phyloP scores from a whole-genome alignment of 1,284 basidiomycete genomes.

The Ustilago loliicola region DNA sequence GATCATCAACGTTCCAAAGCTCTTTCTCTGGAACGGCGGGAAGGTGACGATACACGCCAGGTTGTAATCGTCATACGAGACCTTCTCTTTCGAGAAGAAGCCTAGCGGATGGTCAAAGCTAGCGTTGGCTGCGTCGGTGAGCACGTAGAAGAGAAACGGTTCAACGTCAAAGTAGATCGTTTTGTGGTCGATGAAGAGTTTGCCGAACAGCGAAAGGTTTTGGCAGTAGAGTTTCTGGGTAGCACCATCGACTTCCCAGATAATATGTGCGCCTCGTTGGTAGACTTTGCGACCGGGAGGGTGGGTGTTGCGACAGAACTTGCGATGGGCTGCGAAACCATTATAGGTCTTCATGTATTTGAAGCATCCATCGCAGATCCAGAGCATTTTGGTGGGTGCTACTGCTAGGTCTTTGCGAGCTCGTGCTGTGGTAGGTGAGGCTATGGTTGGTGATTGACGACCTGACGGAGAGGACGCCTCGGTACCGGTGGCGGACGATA shows the following conservation, averaged over 20 bases:
- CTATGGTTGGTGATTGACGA: conserved; percentile 20
- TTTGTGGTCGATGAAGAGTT: conserved; percentile 99
- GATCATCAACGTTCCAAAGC: conserved; percentile 95
- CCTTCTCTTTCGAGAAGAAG: conserved; percentile 97
- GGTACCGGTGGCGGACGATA: conserved; percentile 5
- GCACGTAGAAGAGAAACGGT: conserved; percentile 85
- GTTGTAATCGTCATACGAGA: conserved; percentile 96
- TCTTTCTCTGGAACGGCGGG: conserved; percentile 89
- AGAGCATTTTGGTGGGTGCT: conserved; percentile 48
- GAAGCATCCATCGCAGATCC: conserved; percentile 92
- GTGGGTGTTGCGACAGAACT: conserved; percentile 78
- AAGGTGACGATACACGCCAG: conserved; percentile 96
- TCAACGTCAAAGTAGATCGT: conserved; percentile 90
- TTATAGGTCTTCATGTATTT: conserved; percentile 81
- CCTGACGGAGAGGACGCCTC: conserved; percentile 8
- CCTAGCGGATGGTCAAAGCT: conserved; percentile 87
- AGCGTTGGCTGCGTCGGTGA: conserved; percentile 82
- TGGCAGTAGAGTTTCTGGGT: conserved; percentile 89
- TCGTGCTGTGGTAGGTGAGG: not conserved
- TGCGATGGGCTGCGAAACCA: conserved; percentile 71
- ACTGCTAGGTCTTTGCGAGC: conserved; percentile 17
- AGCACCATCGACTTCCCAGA: conserved; percentile 96
- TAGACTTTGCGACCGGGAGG: conserved; percentile 94
- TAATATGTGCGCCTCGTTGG: conserved; percentile 86
- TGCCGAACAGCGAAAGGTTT: conserved; percentile 93